Conservation (phyloP, 257 asterid species). For the Primulina eburnea region DNA sequence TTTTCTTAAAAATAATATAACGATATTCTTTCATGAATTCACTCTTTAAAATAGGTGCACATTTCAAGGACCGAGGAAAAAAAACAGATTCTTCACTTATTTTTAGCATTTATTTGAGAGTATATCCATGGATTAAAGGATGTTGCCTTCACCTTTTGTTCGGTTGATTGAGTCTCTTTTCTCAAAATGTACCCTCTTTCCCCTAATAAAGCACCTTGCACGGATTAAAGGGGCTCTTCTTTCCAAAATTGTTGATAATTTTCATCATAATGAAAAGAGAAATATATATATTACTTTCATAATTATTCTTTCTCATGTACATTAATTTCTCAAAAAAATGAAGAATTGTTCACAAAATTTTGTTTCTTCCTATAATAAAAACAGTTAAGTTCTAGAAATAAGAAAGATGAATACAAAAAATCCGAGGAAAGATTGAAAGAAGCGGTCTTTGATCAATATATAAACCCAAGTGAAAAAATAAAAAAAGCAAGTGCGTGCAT, state of each 20-base stretch:
- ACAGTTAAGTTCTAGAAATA: too few species aligned
- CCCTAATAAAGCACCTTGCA: conserved; percentile 41
- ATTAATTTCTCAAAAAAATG: too few species aligned
- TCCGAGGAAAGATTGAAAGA: not conserved
- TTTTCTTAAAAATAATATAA: too few species aligned
- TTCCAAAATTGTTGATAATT: conserved; percentile 13
- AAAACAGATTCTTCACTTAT: not conserved
- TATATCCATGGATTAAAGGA: conserved; percentile 31
- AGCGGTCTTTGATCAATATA: not conserved
- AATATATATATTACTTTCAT: too few species aligned
- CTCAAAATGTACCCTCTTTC: conserved; percentile 27
- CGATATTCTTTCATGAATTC: too few species aligned
- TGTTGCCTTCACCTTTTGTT: conserved; percentile 25
- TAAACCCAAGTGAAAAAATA: not conserved
- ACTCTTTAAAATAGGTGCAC: not conserved
- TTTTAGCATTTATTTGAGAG: not conserved
- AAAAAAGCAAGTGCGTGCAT: not conserved
- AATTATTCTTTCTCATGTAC: too few species aligned
- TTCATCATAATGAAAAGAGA: not conserved
- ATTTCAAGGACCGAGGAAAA: not conserved
- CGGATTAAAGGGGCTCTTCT: conserved; percentile 35
- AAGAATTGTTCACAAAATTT: too few species aligned
- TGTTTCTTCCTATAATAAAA: too few species aligned
- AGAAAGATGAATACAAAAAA: too few species aligned
- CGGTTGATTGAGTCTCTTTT: conserved; percentile 25